Percentiles rank a stretch among this genome's conserved stretches.
Conservation (phyloP, 2,329 filamentous ascomycete genomes). For the Pseudodiploospora longispora region DNA sequence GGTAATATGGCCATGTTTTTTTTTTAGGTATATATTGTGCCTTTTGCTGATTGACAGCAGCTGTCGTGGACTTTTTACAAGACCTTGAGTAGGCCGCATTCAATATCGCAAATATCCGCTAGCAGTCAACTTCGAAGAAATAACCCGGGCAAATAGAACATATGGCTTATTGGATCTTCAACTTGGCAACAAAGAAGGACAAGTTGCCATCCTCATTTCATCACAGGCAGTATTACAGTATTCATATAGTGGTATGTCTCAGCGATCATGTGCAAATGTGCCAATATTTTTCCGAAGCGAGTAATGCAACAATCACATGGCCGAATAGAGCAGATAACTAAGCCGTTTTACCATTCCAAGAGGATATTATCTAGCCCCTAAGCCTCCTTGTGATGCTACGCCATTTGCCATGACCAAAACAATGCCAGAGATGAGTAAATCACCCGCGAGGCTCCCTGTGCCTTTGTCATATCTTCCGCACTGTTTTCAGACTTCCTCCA, state of each 20-base stretch:
- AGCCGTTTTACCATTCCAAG: slow-evolving; percentile 27
- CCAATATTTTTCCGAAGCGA: not conserved
- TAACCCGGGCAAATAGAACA: not conserved
- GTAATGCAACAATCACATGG: not conserved
- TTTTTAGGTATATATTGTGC: not conserved
- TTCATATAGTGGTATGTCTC: not conserved
- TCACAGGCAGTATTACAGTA: not conserved
- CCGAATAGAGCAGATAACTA: slow-evolving; percentile 16
- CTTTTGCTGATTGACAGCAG: slow-evolving; percentile 26
- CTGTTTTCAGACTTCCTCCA: slow-evolving; percentile 78
- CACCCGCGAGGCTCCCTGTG: slow-evolving; percentile 23
- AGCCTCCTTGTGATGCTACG: slow-evolving; percentile 35
- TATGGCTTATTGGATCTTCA: not conserved
- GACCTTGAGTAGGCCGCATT: slow-evolving; percentile 33
- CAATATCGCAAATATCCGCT: not conserved
- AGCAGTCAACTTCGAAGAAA: not conserved
- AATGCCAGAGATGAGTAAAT: slow-evolving; percentile 30
- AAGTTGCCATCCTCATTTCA: not conserved
- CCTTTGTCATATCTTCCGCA: slow-evolving; percentile 21
- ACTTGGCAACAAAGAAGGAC: not conserved
- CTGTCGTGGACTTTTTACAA: slow-evolving; percentile 55
- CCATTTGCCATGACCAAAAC: slow-evolving; percentile 36
- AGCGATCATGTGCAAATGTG: not conserved
- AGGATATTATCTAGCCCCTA: slow-evolving; percentile 33
- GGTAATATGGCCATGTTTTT: slow-evolving; percentile 37